Conservation (phyloP, 371 early-diverging fungal species). For the Mortierella sp. region DNA sequence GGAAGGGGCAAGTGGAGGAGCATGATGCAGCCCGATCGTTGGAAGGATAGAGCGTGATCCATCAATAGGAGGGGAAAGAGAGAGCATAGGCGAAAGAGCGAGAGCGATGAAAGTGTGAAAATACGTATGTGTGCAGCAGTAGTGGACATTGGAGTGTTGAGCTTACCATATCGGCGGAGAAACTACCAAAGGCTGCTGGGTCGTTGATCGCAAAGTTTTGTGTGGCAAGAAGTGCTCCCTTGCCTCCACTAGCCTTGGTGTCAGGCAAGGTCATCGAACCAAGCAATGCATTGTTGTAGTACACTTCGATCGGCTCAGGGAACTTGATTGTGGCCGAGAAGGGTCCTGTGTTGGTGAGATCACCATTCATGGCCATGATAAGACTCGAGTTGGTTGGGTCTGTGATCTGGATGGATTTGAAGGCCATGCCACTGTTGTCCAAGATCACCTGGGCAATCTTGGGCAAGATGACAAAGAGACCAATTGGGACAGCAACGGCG, state of each 20-base stretch:
- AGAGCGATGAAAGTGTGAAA: no score
- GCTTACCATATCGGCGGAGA: constrained; percentile 64
- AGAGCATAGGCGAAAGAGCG: no score
- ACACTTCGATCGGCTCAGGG: constrained; percentile 57
- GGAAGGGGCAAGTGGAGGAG: no score
- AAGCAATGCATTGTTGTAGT: constrained; percentile 55
- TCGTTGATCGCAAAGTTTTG: constrained; percentile 61
- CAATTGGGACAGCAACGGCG: constrained; percentile 60
- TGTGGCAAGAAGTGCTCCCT: constrained; percentile 54
- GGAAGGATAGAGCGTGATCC: no score
- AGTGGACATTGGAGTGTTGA: not conserved
- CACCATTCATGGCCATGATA: constrained; percentile 58
- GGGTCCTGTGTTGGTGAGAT: constrained; percentile 62
- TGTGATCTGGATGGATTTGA: constrained; percentile 59
- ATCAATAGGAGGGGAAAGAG: no score
- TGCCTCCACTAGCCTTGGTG: constrained; percentile 59
- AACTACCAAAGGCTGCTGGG: constrained; percentile 57
- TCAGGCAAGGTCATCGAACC: constrained; percentile 62
- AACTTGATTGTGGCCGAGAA: constrained; percentile 60
- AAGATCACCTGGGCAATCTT: constrained; percentile 65
- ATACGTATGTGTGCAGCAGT: no score
- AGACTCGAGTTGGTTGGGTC: constrained; percentile 57
- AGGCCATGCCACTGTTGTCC: constrained; percentile 56
- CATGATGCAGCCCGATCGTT: no score
- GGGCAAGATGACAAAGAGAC: constrained; percentile 64